phyloP scores from a whole-genome alignment of 1,284 basidiomycete genomes.

The Fomes fomentarius region DNA sequence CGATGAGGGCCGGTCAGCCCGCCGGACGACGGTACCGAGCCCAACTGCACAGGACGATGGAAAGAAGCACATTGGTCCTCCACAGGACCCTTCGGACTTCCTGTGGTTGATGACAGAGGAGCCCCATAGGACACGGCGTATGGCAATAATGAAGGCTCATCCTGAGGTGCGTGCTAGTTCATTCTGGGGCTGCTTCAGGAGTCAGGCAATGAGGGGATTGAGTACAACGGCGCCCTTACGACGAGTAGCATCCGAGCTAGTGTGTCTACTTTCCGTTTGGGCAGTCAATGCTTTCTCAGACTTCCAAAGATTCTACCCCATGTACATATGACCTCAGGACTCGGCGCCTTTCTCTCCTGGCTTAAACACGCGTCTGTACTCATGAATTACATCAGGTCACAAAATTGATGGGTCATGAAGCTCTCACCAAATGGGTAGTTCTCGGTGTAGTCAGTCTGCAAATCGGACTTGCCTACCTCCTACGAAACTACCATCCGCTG shows the following conservation, averaged over 20 bases:
- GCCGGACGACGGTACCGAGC: slow-evolving; percentile 56
- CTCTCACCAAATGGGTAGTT: slow-evolving; percentile 88
- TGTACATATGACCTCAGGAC: too few species aligned
- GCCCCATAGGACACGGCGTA: slow-evolving; percentile 87
- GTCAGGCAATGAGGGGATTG: too few species aligned
- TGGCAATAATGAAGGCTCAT: slow-evolving; percentile 92
- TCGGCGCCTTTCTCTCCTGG: too few species aligned
- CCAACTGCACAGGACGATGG: slow-evolving; percentile 45
- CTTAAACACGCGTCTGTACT: neutral
- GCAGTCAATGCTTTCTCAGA: too few species aligned
- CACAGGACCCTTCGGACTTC: slow-evolving; percentile 79
- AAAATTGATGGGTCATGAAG: slow-evolving; percentile 94
- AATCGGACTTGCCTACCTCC: slow-evolving; percentile 62
- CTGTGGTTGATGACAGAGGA: slow-evolving; percentile 98
- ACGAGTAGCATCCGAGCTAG: too few species aligned
- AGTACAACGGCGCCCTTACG: too few species aligned
- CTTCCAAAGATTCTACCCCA: too few species aligned
- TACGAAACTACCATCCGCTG: slow-evolving; percentile 70
- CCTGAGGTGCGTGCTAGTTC: slow-evolving; percentile 84
- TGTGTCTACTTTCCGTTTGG: too few species aligned
- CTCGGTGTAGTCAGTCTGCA: slow-evolving; percentile 81
- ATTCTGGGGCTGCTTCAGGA: too few species aligned
- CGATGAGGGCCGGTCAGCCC: slow-evolving; percentile 58
- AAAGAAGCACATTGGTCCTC: slow-evolving; percentile 48
- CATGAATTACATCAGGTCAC: slow-evolving; percentile 61